These are phyloP conservation scores for Lyophyllum shimeji DNA, from an alignment of 768 basidiomycete genomes.

Conservation along the genomic window DNA sequence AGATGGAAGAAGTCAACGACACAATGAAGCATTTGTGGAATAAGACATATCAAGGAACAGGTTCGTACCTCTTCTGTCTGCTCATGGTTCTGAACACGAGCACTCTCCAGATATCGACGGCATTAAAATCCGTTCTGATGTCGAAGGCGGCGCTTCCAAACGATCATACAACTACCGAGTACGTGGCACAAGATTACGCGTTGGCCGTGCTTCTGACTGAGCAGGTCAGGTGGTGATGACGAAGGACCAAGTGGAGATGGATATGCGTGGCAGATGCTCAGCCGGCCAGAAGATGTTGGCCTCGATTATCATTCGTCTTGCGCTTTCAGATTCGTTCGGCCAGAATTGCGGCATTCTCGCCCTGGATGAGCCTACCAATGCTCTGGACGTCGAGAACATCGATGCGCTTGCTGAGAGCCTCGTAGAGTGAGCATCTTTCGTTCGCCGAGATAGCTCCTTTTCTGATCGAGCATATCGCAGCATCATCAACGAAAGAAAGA, in stretches of 20 bases:
- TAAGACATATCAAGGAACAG: conserved; percentile 98
- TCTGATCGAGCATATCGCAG: conserved; percentile 37
- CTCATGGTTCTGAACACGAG: background rate
- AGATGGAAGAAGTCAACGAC: conserved; percentile 99
- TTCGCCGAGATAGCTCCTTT: background rate
- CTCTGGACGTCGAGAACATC: conserved; percentile 94
- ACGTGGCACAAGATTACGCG: conserved; percentile 24
- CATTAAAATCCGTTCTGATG: conserved; percentile 92
- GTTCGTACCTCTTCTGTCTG: conserved; percentile 39
- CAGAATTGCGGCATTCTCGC: conserved; percentile 98
- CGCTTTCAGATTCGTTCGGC: conserved; percentile 95
- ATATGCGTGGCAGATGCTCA: conserved; percentile 98
- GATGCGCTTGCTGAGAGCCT: conserved; percentile 90
- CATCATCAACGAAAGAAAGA: conserved; percentile 91
- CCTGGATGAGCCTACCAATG: conserved; percentile 97
- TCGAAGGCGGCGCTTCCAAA: conserved; percentile 86
- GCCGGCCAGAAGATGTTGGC: conserved; percentile 99
- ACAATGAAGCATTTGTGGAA: conserved; percentile 98
- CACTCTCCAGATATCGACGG: conserved; percentile 86
- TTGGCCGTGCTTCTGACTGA: conserved; percentile 9
- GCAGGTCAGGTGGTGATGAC: conserved; percentile 89
- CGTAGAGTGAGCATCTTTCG: conserved; percentile 66
- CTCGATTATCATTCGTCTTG: conserved; percentile 95
- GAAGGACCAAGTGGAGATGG: conserved; percentile 99
- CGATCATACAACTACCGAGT: conserved; percentile 97